Base-by-base conservation (phyloP, 371 early-diverging fungal genomes). In the Mortierella sp. region DNA sequence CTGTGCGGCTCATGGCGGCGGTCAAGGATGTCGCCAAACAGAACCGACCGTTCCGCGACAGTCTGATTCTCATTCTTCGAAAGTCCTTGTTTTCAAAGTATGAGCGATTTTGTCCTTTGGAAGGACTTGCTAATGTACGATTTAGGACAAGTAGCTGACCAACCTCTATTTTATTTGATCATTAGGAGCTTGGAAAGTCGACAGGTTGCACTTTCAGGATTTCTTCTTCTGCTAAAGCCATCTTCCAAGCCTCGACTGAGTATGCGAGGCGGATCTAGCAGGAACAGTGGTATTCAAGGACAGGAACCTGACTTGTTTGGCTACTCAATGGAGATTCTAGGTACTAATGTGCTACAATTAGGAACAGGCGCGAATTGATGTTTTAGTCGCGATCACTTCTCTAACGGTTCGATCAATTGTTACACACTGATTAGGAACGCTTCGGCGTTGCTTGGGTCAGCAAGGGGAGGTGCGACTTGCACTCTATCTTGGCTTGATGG, bases 71-170 rank as follows among this genome's bases (percentile, higher is more conserved):
- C 8, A 87, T 93, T 16, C 77, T 93, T 48, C 88, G 93, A 69
- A 93, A 93, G 54, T 90, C 92, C 48, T 80, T 93, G 79, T 92
- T 92, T 75, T 88, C 93, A 74, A 93, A 90, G 93, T 93, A 91
- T 73, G 78, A n/a, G 48, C 28, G 31, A 11, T 28, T 14, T 19
- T 10, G 21, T 24, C 1, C 24, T 28, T 40, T n/a, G 54, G 40
- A 13, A 16, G 46, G 40, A 54, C 11, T 31, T 11, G 31, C 9
- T 37, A 31, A 19, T 44, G 34, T 46, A 21, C 16, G 16, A 4
- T 37, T 19, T 21, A 6, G 16, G 54, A 16, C 21, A 2, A 1
- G 31, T 72, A 1, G 16, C 72, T 48, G 16, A 31, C n/a, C 37
- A 14, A 28, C 10, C 19, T 51, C 5, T 16, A 9, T 55, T 50